Evolutionary conservation across 805 yeast species (phyloP), one percentile per base, ranked within the genome.

Genomic region (Maudiozyma serrabonitensis): DNA sequence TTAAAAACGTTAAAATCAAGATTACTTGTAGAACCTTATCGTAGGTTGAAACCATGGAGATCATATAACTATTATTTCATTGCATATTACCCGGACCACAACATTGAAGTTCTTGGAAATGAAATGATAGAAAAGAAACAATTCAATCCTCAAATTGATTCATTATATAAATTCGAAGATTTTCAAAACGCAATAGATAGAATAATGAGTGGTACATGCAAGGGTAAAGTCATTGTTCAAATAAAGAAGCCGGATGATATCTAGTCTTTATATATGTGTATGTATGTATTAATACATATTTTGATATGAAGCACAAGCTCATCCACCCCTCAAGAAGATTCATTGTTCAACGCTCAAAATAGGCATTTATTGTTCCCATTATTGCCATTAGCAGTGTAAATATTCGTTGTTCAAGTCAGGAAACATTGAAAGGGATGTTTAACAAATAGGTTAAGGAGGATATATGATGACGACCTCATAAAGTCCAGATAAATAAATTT

Each of bases 141-240:
- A 12, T 56, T 79, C 47, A 62, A 65, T 44, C 68, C 79, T 4
- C 62, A 69, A 6, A 70, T 85, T 45, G 91, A 84, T 58, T 71
- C 81, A 4, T 75, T 73, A 35, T 73, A 68, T 52, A 60, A 70
- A 13, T 73, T 82, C 53, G 73, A 69, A 2, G 75, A 83, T 16
- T 77, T 62, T 53, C 54, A 72, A 43, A 60, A 69, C 11, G 93
- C 88, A 1, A 61, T 75, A 43, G 75, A 75, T 8, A 69, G 68
- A 53, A 6, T 38, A 16, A 16, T 11, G 11, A 38, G 6, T 18
- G 18, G 23, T 4, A 38, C 6, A 11, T 6, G 7, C 19, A 38
- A 38, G 21, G 41, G 41, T 16, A 38, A 38, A 16, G 19, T 38
- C 18, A 38, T 38, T 21, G 16, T 38, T 19, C 19, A 19, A 19